Evolutionary conservation across 139 green algal genomes (phyloP), one percentile per base, ranked within the genome.

Genomic region (Deuterostichococcus epilithicus): DNA sequence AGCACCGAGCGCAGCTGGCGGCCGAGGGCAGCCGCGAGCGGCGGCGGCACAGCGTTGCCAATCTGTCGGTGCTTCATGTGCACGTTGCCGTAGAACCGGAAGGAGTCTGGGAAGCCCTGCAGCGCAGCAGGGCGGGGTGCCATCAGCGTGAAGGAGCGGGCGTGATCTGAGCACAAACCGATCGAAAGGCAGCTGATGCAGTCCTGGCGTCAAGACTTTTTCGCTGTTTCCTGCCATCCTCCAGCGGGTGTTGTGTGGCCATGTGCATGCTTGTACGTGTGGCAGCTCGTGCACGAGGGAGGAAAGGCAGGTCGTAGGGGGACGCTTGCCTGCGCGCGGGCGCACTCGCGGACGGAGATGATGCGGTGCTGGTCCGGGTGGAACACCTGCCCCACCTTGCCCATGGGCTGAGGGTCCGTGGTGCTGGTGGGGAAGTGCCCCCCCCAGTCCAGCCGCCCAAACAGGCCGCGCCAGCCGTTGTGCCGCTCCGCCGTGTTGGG

Each of bases 351-450:
- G 59, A 99, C 95, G 1, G 83, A 92, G 44, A 99, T 92, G 76
- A 99, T 98, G 72, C 95, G 85, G 84, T 99, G 91, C 89, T 99
- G 95, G 13, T 91, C 81, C 1, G 94, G 94, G 84, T 98, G 94
- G 86, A 98, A 97, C 66, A 98, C 96, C 90, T 97, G 94, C 25
- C 94, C 94, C 72, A 95, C 92, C 85, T 98, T 98, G 86, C 95
- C 95, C 95, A 98, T 98, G 77, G 95, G 95, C 85, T 98, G 92
- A 6, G 95, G 95, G 85, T 98, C 95, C 28, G 95, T 98, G 76
- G 93, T 96, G 77, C 90, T 94, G 70, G 95, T 98, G 79, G 95
- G 95, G 91, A 98, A 98, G 86, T 98, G 97, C n/a, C 95, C 95
- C 15, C 80, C 67, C 63, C 80, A 92, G 86, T 98, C 95, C 44